phyloP scores from a whole-genome alignment of 352 stramenopile species.

The Phytophthora uliginosa region DNA sequence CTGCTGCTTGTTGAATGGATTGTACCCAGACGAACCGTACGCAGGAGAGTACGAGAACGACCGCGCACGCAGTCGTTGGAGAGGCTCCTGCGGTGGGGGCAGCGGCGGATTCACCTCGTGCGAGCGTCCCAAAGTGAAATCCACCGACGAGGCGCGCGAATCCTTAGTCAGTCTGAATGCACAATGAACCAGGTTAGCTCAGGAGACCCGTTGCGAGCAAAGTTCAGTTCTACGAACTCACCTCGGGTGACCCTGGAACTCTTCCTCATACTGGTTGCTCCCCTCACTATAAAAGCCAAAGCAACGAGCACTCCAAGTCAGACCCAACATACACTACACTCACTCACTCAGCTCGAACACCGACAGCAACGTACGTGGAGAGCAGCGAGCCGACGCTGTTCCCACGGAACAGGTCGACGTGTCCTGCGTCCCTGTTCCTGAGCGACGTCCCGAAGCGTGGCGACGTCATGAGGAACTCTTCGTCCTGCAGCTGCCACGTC shows the following conservation, averaged over 20 bases:
- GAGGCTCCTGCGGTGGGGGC: slow-evolving; percentile 68
- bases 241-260: slow-evolving; percentile 45
- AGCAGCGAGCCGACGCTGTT: slow-evolving; percentile 40
- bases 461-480: slow-evolving; percentile 71
- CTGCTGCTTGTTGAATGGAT: slow-evolving; percentile 60
- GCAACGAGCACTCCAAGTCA: slow-evolving; percentile 22
- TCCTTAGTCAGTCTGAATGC: slow-evolving; percentile 62
- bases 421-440: slow-evolving; percentile 24
- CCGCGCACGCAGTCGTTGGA: slow-evolving; percentile 74
- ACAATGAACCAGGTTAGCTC: background rate
- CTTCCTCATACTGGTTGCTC: slow-evolving; percentile 46
- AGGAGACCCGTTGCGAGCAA: background rate
- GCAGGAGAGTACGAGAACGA: slow-evolving; percentile 83
- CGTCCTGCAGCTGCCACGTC: slow-evolving; percentile 78
- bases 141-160: slow-evolving; percentile 76
- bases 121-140: slow-evolving; percentile 73
- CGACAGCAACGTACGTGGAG: slow-evolving; percentile 36
- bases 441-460: slow-evolving; percentile 57
- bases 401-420: slow-evolving; percentile 41
- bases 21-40: slow-evolving; percentile 66
- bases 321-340: background rate
- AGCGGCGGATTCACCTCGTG: slow-evolving; percentile 70
- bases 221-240: slow-evolving; percentile 5
- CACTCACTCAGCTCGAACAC: background rate
- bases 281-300: slow-evolving; percentile 30